phyloP scores from a whole-genome alignment of 177 flowering plant species.

The Vitis hybrid region DNA sequence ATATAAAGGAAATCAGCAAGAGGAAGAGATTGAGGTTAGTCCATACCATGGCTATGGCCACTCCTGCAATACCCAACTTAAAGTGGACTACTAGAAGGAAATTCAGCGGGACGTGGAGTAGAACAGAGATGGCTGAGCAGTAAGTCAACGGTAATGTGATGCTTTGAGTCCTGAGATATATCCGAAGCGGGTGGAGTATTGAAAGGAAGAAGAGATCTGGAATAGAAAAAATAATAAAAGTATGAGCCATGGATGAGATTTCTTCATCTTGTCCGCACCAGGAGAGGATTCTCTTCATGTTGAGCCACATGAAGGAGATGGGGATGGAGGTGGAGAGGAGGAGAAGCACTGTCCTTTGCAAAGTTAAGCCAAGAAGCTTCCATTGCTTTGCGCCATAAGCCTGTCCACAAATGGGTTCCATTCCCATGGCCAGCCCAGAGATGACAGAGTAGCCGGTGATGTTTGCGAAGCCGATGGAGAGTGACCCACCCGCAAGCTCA shows the following conservation, averaged over 20 bases:
- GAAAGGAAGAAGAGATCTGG: constrained; percentile 86
- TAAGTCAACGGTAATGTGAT: constrained; percentile 75
- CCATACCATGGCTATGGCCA: constrained; percentile 80
- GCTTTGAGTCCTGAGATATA: constrained; percentile 72
- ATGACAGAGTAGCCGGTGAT: constrained; percentile 93
- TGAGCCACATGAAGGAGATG: constrained; percentile 77
- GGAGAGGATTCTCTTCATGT: constrained; percentile 72
- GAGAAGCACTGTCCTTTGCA: constrained; percentile 79
- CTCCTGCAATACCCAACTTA: constrained; percentile 80
- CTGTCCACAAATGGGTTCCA: constrained; percentile 98
- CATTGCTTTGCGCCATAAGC: constrained; percentile 84
- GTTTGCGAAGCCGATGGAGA: constrained; percentile 86
- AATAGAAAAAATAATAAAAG: constrained; percentile 69
- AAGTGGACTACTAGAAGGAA: constrained; percentile 65
- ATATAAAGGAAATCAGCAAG: constrained; percentile 42
- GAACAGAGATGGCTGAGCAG: constrained; percentile 72
- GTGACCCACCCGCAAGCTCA: constrained; percentile 87
- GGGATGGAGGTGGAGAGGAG: constrained; percentile 70
- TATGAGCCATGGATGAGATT: constrained; percentile 65
- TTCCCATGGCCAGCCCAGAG: constrained; percentile 90
- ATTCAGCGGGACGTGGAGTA: constrained; percentile 78
- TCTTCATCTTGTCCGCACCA: constrained; percentile 82
- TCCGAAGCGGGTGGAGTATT: constrained; percentile 79
- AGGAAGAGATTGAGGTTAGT: constrained; percentile 70
- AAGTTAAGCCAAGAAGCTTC: constrained; percentile 73